phyloP scores from a whole-genome alignment of 805 yeast genomes.

The Isabelozyma heimii region DNA sequence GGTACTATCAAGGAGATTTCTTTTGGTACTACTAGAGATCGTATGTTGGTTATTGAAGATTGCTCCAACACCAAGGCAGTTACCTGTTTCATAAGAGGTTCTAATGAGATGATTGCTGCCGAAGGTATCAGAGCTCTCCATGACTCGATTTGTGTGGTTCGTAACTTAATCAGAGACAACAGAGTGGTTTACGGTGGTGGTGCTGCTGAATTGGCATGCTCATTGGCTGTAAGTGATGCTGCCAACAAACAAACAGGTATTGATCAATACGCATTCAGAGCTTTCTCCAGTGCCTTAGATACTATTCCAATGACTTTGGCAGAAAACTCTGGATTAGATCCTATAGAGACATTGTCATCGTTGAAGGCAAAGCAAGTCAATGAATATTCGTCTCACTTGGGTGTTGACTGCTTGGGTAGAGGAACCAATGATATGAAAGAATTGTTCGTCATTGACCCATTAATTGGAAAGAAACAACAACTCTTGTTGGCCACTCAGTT shows the following conservation, averaged over 20 bases:
- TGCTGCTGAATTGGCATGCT: constrained; percentile 93
- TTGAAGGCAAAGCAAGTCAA: constrained; percentile 83
- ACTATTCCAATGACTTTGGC: constrained; percentile 92
- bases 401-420: constrained; percentile 90
- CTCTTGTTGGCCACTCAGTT: constrained; percentile 92
- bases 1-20: constrained; percentile 83
- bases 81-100: constrained; percentile 90
- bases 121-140: constrained; percentile 96
- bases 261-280: constrained; percentile 97
- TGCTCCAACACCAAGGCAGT: constrained; percentile 85
- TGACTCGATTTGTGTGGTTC: constrained; percentile 95
- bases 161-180: constrained; percentile 88
- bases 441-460: constrained; percentile 92
- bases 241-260: constrained; percentile 94
- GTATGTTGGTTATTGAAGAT: constrained; percentile 92
- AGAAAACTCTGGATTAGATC: constrained; percentile 93
- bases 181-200: constrained; percentile 99
- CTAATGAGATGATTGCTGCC: constrained; percentile 96
- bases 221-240: constrained; percentile 84
- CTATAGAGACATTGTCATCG: constrained; percentile 83
- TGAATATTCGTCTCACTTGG: constrained; percentile 67
- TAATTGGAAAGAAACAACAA: constrained; percentile 97
- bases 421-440: constrained; percentile 93
- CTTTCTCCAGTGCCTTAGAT: constrained; percentile 89
- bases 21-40: constrained; percentile 94